phyloP scores from a whole-genome alignment of 257 asterid genomes.

The Ballota nigra region DNA sequence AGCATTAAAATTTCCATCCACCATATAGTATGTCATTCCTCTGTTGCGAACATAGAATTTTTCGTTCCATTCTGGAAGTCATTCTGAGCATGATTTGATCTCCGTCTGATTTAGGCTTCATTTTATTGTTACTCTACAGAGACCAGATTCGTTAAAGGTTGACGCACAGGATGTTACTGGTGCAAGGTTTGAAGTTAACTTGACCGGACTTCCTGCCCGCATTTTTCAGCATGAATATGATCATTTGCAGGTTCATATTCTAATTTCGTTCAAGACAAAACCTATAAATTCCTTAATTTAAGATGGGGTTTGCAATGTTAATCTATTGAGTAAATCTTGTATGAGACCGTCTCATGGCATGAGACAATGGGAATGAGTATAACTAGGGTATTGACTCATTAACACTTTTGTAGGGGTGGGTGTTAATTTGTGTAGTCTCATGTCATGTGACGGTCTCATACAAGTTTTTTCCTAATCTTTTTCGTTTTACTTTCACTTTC shows the following conservation, averaged over 20 bases:
- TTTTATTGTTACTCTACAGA: slow-evolving; percentile 41
- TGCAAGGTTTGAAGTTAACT: slow-evolving; percentile 56
- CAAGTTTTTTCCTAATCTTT: too few species aligned
- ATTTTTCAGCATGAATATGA: slow-evolving; percentile 94
- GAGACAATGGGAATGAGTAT: too few species aligned
- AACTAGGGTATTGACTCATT: too few species aligned
- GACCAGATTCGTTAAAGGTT: slow-evolving; percentile 79
- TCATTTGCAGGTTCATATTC: slow-evolving; percentile 68
- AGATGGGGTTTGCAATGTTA: slow-evolving; percentile 2
- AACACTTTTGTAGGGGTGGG: too few species aligned
- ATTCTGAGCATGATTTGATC: not conserved
- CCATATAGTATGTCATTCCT: not conserved
- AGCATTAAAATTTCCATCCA: not conserved
- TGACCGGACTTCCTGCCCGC: slow-evolving; percentile 79
- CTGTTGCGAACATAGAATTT: not conserved
- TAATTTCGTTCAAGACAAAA: not conserved
- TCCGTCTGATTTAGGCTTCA: not conserved
- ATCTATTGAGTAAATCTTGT: too few species aligned
- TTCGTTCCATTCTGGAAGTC: not conserved
- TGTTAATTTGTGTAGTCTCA: too few species aligned
- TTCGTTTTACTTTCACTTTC: not conserved
- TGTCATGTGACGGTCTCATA: too few species aligned
- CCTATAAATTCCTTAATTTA: not conserved
- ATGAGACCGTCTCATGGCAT: too few species aligned
- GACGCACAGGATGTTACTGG: slow-evolving; percentile 85